Evolutionary conservation across 2,329 filamentous ascomycete genomes (phyloP).

Genomic region (Thielaviopsis ethacetica): DNA sequence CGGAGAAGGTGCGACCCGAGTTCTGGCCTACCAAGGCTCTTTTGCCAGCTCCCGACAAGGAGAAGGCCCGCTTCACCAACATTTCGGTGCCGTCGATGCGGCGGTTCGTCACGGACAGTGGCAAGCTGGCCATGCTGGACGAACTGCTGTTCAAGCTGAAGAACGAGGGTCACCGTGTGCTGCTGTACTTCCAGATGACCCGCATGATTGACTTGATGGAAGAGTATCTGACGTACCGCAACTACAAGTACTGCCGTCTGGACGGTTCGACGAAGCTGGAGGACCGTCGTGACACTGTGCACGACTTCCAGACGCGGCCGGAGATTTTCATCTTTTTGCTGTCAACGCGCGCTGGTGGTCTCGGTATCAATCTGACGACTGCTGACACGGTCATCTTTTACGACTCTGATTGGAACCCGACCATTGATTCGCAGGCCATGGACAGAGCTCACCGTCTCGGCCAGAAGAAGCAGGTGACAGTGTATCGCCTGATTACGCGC

Average conservation of each 20-base stretch:
- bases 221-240: slow-evolving; percentile 94
- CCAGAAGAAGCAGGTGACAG: slow-evolving; percentile 88
- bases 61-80: slow-evolving; percentile 73
- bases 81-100: slow-evolving; percentile 92
- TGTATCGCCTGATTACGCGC: slow-evolving; percentile 92
- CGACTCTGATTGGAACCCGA: slow-evolving; percentile 98
- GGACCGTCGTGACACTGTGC: slow-evolving; percentile 87
- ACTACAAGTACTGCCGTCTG: slow-evolving; percentile 95
- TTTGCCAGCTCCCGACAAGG: slow-evolving; percentile 62
- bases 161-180: slow-evolving; percentile 77
- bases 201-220: slow-evolving; percentile 99
- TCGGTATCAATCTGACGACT: slow-evolving; percentile 92
- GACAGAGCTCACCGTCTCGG: slow-evolving; percentile 95
- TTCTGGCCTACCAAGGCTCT: slow-evolving; percentile 47
- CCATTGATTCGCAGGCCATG: slow-evolving; percentile 97
- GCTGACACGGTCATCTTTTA: slow-evolving; percentile 99
- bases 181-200: slow-evolving; percentile 99
- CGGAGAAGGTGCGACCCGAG: slow-evolving; percentile 50
- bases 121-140: slow-evolving; percentile 86
- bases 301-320: slow-evolving; percentile 85
- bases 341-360: slow-evolving; percentile 87
- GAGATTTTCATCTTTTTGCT: slow-evolving; percentile 96
- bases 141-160: slow-evolving; percentile 78
- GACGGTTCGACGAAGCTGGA: slow-evolving; percentile 96
- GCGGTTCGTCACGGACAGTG: slow-evolving; percentile 92